These are phyloP conservation scores for Rhododendron kiyosumense DNA, from an alignment of 148 eudicot genomes.

Conservation along the genomic window DNA sequence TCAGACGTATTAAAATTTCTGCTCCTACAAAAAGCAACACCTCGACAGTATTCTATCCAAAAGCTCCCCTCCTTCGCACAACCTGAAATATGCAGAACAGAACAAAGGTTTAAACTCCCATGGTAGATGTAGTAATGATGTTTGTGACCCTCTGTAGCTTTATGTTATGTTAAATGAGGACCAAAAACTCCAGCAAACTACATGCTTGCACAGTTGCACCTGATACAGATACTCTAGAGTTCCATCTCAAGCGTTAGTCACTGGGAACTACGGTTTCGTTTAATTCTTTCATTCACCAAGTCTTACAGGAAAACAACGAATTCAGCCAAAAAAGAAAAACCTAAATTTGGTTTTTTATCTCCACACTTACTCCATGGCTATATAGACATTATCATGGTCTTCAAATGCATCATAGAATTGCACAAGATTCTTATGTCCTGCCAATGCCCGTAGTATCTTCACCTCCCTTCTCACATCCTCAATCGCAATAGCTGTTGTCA, in stretches of 20 bases:
- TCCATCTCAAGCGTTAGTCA: neutral
- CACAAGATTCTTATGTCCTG: slow-evolving; percentile 48
- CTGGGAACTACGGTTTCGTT: neutral
- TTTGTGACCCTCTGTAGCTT: neutral
- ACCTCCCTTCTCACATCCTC: slow-evolving; percentile 74
- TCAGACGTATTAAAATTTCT: neutral
- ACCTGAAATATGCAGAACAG: slow-evolving; percentile 20
- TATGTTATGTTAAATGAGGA: neutral
- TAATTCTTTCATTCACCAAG: neutral
- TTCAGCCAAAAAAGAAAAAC: neutral
- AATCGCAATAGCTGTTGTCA: slow-evolving; percentile 64
- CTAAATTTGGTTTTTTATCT: too few species aligned
- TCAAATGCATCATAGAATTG: slow-evolving; percentile 61
- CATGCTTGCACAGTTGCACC: neutral
- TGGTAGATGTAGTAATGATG: neutral
- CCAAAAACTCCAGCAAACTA: neutral
- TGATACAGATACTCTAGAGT: neutral
- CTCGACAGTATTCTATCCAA: slow-evolving; percentile 53
- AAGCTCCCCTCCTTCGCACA: slow-evolving; percentile 68
- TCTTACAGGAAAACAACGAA: neutral
- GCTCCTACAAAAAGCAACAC: slow-evolving; percentile 17
- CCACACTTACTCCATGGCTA: slow-evolving; percentile 64
- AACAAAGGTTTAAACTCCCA: neutral
- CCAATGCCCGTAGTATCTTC: slow-evolving; percentile 45
- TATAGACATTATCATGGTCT: slow-evolving; percentile 56